phyloP scores from a whole-genome alignment of 768 basidiomycete genomes.

The Amanita phalloides region DNA sequence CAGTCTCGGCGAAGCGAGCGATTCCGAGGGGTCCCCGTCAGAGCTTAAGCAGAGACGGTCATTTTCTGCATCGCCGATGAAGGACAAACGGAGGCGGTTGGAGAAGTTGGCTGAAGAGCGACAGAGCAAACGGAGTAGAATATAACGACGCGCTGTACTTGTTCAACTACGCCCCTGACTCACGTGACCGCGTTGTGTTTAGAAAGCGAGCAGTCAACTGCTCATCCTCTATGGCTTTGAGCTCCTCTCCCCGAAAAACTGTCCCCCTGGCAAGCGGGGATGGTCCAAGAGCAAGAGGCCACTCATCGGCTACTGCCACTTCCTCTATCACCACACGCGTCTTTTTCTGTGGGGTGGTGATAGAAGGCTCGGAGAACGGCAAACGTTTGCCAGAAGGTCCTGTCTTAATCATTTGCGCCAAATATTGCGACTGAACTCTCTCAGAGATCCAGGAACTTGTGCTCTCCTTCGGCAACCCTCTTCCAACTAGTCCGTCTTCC shows the following conservation, averaged over 20 bases:
- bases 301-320: constrained; percentile 17
- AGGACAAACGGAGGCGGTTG: constrained; percentile 22
- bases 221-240: constrained; percentile 42
- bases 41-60: constrained; percentile 6
- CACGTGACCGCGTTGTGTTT: constrained; percentile 6
- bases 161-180: background rate
- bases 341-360: constrained; percentile 84
- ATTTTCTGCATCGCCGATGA: constrained; percentile 20
- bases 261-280: constrained; percentile 67
- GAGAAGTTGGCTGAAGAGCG: constrained; percentile 20
- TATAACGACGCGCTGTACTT: background rate
- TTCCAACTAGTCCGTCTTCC: constrained; percentile 40
- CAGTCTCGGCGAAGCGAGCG: background rate
- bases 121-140: constrained; percentile 10
- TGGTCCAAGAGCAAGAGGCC: constrained; percentile 35
- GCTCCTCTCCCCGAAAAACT: constrained; percentile 60
- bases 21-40: background rate
- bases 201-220: background rate
- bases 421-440: constrained; percentile 7
- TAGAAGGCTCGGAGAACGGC: constrained; percentile 72
- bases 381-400: constrained; percentile 57
- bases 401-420: constrained; percentile 6
- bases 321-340: constrained; percentile 59
- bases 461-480: constrained; percentile 61
- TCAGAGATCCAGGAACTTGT: constrained; percentile 74